Base-by-base conservation (phyloP, 768 basidiomycete species). In the Leucocoprinus sp. region DNA sequence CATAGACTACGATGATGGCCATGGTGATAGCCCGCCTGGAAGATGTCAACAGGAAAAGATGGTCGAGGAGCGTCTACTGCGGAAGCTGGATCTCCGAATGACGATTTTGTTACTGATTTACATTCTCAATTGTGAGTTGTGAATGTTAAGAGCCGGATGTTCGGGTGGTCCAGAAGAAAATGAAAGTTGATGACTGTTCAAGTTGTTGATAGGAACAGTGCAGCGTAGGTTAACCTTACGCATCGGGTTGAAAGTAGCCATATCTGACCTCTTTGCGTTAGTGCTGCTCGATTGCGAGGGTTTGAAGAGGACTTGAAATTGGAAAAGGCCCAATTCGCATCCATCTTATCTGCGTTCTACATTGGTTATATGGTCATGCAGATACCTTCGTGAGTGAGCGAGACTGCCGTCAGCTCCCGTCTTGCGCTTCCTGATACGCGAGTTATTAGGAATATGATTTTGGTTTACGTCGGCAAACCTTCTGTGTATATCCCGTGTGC, bases 161-260 rank as follows among this genome's bases (percentile, higher is more conserved):
- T 37, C 36, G 7, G 17, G 23, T 17, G 18, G 9, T 23, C 12
- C 8, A 11, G 36, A n/a, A 18, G 7, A n/a, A 14, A 23, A 22
- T 9, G 12, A 39, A 26, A n/a, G 8, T 14, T 14, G n/a, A 40
- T 18, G 2, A 37, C 22, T 17, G 8, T 35, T 12, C 21, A n/a
- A 68, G 67, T 82, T 67, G 71, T 86, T 45, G 84, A 86, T 57
- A 71, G 84, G 23, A 85, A 83, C 54, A 84, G 84, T 55, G 81
- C 71, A 26, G 66, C 72, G 77, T 80, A 56, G 52, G 71, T 12
- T 3, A 34, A 27, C 35, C 26, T 18, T 19, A 12, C 31, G 6
- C 9, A 11, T 11, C 11, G 11, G 9, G 31, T 5, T 22, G 9
- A 9, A 12, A 11, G 7, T 8, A 6, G 17, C 15, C 9, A 35